Evolutionary conservation across 1,284 basidiomycete species (phyloP).

Genomic region (Ceratobasidium sp.): DNA sequence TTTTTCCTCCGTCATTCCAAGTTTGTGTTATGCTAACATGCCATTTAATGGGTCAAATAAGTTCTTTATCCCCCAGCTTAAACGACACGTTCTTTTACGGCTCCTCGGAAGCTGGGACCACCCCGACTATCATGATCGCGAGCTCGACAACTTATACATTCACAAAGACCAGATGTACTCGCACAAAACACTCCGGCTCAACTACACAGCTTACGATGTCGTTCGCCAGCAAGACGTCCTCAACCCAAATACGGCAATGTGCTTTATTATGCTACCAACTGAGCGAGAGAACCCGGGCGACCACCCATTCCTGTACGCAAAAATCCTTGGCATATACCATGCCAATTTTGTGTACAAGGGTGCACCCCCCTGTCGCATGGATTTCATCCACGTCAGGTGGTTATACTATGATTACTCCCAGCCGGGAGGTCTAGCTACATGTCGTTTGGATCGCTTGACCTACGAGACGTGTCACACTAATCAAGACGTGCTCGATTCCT

Average conservation of each 20-base stretch:
- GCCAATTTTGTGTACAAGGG: not conserved
- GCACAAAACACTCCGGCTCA: not conserved
- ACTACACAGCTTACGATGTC: constrained; percentile 57
- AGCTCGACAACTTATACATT: not conserved
- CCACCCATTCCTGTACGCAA: not conserved
- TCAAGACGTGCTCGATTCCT: constrained; percentile 17
- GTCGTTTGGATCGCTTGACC: not conserved
- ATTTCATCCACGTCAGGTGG: constrained; percentile 3
- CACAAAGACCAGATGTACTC: constrained; percentile 6
- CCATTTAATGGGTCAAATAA: not conserved
- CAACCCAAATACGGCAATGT: constrained; percentile 54
- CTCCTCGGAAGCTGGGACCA: not conserved
- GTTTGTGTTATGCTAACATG: too few species aligned
- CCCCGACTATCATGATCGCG: not conserved
- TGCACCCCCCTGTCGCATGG: not conserved
- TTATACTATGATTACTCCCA: constrained; percentile 20
- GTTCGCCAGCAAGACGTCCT: constrained; percentile 57
- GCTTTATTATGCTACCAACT: constrained; percentile 54
- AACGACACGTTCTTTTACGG: not conserved
- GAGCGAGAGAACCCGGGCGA: not conserved
- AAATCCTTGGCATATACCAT: constrained; percentile 14
- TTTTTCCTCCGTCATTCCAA: too few species aligned
- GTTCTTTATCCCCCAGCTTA: constrained; percentile 12
- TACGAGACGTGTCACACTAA: not conserved
- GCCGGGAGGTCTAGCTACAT: not conserved